These are phyloP conservation scores for Penicillium paneum DNA, from an alignment of 2,329 filamentous ascomycete species.

Conservation along the genomic window DNA sequence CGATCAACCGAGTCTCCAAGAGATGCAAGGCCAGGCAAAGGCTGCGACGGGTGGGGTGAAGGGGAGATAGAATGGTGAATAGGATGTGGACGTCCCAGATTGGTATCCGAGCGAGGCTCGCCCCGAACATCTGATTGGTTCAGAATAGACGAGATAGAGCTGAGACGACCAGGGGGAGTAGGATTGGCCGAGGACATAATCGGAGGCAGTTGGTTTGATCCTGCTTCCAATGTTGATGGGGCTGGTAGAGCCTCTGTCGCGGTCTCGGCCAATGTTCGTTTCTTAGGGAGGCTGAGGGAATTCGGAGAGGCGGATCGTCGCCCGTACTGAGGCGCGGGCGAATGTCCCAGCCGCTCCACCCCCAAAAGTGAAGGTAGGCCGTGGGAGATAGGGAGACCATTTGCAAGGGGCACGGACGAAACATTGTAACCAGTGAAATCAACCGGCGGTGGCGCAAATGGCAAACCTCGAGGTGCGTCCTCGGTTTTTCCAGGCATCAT, in stretches of 20 bases:
- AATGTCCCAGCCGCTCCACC: conserved; percentile 30
- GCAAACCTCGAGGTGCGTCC: conserved; percentile 36
- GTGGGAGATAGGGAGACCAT: conserved; percentile 28
- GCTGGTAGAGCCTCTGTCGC: conserved; percentile 27
- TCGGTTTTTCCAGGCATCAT: conserved; percentile 39
- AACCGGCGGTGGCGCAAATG: conserved; percentile 45
- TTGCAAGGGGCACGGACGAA: conserved; percentile 29
- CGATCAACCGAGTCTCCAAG: conserved; percentile 59
- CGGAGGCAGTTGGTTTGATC: conserved; percentile 39
- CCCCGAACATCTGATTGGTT: conserved; percentile 52
- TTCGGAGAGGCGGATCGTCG: conserved; percentile 35
- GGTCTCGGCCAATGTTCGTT: conserved; percentile 37
- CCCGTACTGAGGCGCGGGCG: conserved; percentile 30
- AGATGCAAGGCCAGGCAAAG: conserved; percentile 42
- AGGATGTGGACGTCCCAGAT: conserved; percentile 32
- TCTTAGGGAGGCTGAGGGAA: conserved; percentile 32
- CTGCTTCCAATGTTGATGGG: conserved; percentile 31
- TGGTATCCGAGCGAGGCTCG: conserved; percentile 43
- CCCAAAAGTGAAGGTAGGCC: conserved; percentile 28
- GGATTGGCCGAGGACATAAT: conserved; percentile 38
- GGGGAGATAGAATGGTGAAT: conserved; percentile 26
- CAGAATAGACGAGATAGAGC: conserved; percentile 72
- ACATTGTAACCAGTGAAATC: conserved; percentile 50
- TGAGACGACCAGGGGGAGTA: conserved; percentile 58
- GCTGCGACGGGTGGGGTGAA: conserved; percentile 22